These are phyloP conservation scores for Volvox carteri DNA, from an alignment of 163 green algal genomes.

Conservation along the genomic window DNA sequence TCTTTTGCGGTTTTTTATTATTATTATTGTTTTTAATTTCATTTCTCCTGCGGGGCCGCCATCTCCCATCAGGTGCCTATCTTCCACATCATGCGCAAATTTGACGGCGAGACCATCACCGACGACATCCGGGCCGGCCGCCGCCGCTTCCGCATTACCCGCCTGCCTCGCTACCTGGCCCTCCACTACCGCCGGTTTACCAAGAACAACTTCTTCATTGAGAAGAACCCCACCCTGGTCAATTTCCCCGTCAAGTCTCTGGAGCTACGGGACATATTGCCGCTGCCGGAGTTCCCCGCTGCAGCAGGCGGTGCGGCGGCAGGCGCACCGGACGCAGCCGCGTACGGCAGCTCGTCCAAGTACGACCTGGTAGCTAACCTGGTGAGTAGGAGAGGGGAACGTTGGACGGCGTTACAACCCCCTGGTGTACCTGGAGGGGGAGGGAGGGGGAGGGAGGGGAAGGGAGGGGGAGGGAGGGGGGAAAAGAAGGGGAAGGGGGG, in stretches of 20 bases:
- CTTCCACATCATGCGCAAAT: conserved; percentile 95
- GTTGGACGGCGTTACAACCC: too few species aligned
- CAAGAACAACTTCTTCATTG: conserved; percentile 96
- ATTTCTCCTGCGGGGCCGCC: not conserved
- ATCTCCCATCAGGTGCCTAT: conserved; percentile 88
- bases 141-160: conserved; percentile 84
- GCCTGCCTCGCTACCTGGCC: conserved; percentile 89
- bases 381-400: too few species aligned
- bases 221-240: conserved; percentile 99
- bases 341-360: conserved; percentile 63
- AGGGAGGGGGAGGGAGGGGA: too few species aligned
- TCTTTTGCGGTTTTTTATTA: too few species aligned
- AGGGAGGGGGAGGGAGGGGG: not conserved
- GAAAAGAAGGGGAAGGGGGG: not conserved
- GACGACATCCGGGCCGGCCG: conserved; percentile 88
- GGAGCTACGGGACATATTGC: conserved; percentile 88
- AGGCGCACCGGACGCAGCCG: conserved; percentile 41
- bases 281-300: conserved; percentile 72
- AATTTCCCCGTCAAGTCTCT: conserved; percentile 96
- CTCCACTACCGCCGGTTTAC: conserved; percentile 96
- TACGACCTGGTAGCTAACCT: conserved; percentile 97
- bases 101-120: conserved; percentile 83
- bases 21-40: not conserved
- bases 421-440: too few species aligned
- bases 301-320: conserved; percentile 17